A percentile compares a stretch with the other conserved stretches of the same genome.
These are phyloP conservation scores for Fermentozyma sake DNA, from an alignment of 1,139 yeast genomes.

Conservation along the genomic window DNA sequence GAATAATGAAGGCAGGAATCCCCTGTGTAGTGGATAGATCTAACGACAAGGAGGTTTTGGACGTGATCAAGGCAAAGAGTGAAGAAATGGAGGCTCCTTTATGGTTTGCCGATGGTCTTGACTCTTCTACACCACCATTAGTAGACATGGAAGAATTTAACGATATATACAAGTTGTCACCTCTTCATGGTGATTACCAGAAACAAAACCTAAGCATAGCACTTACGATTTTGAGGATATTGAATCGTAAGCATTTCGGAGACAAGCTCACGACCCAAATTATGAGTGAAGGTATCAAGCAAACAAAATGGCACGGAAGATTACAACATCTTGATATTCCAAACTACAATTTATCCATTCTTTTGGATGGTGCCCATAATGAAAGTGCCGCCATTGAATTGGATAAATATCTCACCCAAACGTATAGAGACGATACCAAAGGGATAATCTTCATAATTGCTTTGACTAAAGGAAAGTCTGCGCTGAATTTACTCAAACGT, in stretches of 20 bases:
- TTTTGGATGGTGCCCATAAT: slow-evolving; percentile 93
- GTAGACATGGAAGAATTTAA: slow-evolving; percentile 3
- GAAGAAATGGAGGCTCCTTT: slow-evolving; percentile 12
- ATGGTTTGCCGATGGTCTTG: slow-evolving; percentile 13
- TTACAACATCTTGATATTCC: slow-evolving; percentile 41
- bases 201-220: slow-evolving; percentile 67
- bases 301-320: slow-evolving; percentile 60
- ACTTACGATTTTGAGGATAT: slow-evolving; percentile 46
- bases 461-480: slow-evolving; percentile 68
- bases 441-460: slow-evolving; percentile 66
- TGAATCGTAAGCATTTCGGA: slow-evolving; percentile 13
- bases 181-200: slow-evolving; percentile 72
- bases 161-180: slow-evolving; percentile 33
- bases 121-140: not conserved
- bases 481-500: slow-evolving; percentile 47
- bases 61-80: slow-evolving; percentile 30
- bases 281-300: slow-evolving; percentile 47
- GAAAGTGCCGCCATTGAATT: slow-evolving; percentile 75
- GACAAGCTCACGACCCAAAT: slow-evolving; percentile 22
- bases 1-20: slow-evolving; percentile 60
- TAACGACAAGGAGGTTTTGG: slow-evolving; percentile 49
- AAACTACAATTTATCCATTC: slow-evolving; percentile 26
- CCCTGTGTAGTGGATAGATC: slow-evolving; percentile 73
- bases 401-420: slow-evolving; percentile 27
- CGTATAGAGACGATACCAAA: slow-evolving; percentile 11